A percentile compares a stretch with the other conserved stretches of the same genome.
Evolutionary conservation across 148 eudicot species (phyloP).

Genomic region (Rhododendron ferrugineum): DNA sequence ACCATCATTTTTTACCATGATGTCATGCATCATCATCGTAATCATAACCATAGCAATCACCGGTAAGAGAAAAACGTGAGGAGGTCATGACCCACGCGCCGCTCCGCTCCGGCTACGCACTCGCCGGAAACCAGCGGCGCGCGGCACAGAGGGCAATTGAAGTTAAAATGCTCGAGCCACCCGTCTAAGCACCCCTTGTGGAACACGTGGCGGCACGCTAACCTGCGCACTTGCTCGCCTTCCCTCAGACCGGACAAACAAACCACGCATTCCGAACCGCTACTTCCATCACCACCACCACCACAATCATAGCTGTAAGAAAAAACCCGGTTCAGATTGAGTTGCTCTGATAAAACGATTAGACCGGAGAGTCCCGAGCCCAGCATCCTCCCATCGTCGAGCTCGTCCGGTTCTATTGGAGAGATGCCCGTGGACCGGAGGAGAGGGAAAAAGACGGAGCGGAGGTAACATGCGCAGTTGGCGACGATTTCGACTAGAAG

Average conservation of each 20-base stretch:
- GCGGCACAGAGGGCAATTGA: slow-evolving; percentile 77
- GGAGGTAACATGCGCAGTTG: slow-evolving; percentile 37
- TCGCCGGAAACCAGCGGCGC: slow-evolving; percentile 31
- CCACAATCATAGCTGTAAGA: slow-evolving; percentile 22
- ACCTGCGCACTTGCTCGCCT: slow-evolving; percentile 48
- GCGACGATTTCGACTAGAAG: slow-evolving; percentile 42
- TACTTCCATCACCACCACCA: neutral
- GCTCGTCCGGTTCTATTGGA: slow-evolving; percentile 5
- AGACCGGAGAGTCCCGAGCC: slow-evolving; percentile 35
- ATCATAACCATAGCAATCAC: neutral
- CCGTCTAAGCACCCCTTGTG: slow-evolving; percentile 67
- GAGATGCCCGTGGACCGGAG: slow-evolving; percentile 11
- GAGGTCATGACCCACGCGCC: slow-evolving; percentile 38
- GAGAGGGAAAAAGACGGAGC: slow-evolving; percentile 34
- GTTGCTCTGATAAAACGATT: slow-evolving; percentile 42
- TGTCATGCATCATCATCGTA: neutral
- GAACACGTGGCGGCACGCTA: slow-evolving; percentile 63
- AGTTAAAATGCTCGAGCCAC: slow-evolving; percentile 58
- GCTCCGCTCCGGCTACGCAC: slow-evolving; percentile 27
- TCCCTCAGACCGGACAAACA: slow-evolving; percentile 44
- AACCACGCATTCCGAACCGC: slow-evolving; percentile 43
- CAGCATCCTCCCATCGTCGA: slow-evolving; percentile 15
- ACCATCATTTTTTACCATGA: too few species aligned
- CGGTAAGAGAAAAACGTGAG: slow-evolving; percentile 29
- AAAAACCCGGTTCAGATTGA: slow-evolving; percentile 31